Conservation (phyloP, 202 grass and related monocot genomes). For the Musa balbisiana region DNA sequence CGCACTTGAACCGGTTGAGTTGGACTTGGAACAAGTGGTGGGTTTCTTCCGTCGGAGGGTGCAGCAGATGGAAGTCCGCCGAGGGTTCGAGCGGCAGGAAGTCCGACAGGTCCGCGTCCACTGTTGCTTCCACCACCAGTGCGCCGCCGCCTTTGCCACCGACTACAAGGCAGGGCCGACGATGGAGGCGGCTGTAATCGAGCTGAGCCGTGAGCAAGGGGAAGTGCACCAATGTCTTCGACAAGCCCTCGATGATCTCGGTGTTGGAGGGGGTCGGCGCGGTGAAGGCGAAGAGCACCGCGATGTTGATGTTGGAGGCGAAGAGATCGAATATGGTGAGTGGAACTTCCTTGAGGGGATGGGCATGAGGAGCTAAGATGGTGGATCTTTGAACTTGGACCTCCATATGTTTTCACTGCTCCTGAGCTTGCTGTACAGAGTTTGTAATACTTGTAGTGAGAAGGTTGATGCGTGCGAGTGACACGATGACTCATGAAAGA, state of each 20-base stretch:
- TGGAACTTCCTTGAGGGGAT: neutral
- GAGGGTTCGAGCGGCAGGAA: conserved; percentile 18
- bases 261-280: conserved; percentile 1
- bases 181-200: neutral
- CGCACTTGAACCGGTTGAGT: conserved; percentile 22
- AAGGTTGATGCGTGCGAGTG: neutral
- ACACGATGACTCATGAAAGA: neutral
- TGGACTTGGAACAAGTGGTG: conserved; percentile 19
- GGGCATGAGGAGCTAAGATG: neutral
- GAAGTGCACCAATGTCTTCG: neutral
- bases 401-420: neutral
- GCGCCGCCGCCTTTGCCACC: neutral
- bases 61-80: conserved; percentile 7
- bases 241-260: neutral
- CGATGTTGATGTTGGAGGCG: conserved; percentile 10
- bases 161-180: neutral
- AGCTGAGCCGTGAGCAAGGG: neutral
- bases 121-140: conserved; percentile 25
- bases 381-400: conserved; percentile 1
- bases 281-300: conserved; percentile 11
- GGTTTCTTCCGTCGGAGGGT: conserved; percentile 4
- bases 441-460: neutral
- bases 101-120: conserved; percentile 8
- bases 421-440: no score
- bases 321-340: conserved; percentile 17